A percentile compares a stretch with the other conserved stretches of the same genome.
Conservation (phyloP, 192 early-diverging fungal genomes). For the Backusella macrospora region DNA sequence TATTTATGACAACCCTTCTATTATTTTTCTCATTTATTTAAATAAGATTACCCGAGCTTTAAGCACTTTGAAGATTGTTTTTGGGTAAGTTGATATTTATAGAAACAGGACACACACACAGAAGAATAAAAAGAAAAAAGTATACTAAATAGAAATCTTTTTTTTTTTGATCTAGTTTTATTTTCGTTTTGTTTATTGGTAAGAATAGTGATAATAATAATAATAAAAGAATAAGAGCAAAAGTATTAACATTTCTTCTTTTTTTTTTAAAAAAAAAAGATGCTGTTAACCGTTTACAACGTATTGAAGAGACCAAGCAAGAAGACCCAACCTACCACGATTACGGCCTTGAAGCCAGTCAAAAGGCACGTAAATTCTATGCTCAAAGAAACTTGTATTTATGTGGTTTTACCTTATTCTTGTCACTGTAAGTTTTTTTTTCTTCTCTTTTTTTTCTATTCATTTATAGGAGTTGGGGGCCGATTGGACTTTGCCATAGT, state of each 20-base stretch:
- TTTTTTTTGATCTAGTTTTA: slow-evolving; percentile 46
- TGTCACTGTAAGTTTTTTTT: slow-evolving; percentile 49
- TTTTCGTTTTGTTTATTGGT: slow-evolving; percentile 63
- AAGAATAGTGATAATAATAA: slow-evolving; percentile 3
- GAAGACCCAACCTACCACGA: slow-evolving; percentile 35
- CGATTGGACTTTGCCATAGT: too few species aligned
- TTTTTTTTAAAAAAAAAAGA: slow-evolving; percentile 36
- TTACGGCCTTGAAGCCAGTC: slow-evolving; percentile 37
- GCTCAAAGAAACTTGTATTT: slow-evolving; percentile 65
- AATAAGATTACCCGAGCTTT: slow-evolving; percentile 39
- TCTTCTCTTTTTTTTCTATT: not conserved
- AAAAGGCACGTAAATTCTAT: slow-evolving; percentile 57
- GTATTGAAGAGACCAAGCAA: slow-evolving; percentile 25
- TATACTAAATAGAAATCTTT: not conserved
- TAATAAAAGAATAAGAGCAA: not conserved
- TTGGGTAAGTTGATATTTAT: slow-evolving; percentile 46
- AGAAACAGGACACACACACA: not conserved
- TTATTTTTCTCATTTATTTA: not conserved
- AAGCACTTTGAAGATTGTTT: slow-evolving; percentile 51
- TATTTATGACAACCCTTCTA: too few species aligned
- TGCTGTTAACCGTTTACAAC: slow-evolving; percentile 53
- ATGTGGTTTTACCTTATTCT: slow-evolving; percentile 62
- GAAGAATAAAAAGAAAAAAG: not conserved
- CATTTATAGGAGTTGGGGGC: too few species aligned
- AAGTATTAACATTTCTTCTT: not conserved